Evolutionary conservation across 805 yeast genomes (phyloP), one percentile per base, ranked within the genome.

Genomic region (Metschnikowia lachancei): DNA sequence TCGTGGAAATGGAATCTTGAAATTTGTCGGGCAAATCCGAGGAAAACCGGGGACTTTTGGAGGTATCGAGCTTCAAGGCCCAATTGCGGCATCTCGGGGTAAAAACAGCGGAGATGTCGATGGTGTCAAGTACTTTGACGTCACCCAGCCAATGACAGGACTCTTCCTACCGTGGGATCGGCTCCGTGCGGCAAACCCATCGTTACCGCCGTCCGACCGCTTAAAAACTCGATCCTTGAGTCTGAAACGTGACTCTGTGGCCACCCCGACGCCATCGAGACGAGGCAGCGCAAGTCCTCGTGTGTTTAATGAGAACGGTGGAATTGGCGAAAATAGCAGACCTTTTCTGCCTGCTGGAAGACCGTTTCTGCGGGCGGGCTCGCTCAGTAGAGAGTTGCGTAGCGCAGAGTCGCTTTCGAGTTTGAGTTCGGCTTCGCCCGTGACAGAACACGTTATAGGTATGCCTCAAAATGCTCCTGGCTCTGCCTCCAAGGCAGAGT

Each of bases 101-200:
- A 87, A 88, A 63, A 94, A 92, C 60, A 78, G 81, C 45, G 99
- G 99, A n/a, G 76, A 78, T 35, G 89, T 82, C 37, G 78, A 83
- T 47, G 96, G 95, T 0, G 61, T 69, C 7, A 70, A 70, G 44
- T 90, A 90, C 61, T 91, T 91, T 60, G 69, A 71, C 4, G 87
- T 91, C 0, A 65, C 70, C 5, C 66, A 60, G 30, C 85, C 90
- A 0, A 77, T 77, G 46, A 74, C 89, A 16, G 97, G 97, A 0
- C 64, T 91, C 24, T 91, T 91, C 58, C 72, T 91, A 39, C 82
- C 82, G 1, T 79, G 73, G 59, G 78, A 70, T 41, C 75, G 75
- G 39, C 56, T 72, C 38, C 57, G 59, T 39, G 45, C 58, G n/a
- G 68, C 58, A 20, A 72, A 72, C 51, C 67, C 74, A 3, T 62